phyloP scores from a whole-genome alignment of 2,329 filamentous ascomycete species.

The Colletotrichum liriopes region DNA sequence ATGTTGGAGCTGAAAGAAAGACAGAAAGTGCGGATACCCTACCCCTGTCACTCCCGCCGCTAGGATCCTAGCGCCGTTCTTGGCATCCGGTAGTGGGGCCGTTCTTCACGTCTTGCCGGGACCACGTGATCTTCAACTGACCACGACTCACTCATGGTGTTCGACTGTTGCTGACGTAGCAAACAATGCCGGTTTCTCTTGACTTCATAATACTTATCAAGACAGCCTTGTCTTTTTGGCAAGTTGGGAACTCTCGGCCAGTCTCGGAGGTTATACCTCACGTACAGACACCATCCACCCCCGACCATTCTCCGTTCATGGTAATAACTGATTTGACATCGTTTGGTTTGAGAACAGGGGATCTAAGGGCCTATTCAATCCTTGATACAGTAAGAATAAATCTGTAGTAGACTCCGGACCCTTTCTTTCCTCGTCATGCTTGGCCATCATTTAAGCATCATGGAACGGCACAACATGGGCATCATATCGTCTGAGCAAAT shows the following conservation, averaged over 20 bases:
- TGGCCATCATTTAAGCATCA: neutral
- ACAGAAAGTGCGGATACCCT: neutral
- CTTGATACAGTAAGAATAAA: neutral
- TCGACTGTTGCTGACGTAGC: neutral
- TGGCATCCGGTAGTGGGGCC: conserved; percentile 8
- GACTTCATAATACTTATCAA: neutral
- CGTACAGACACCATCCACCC: neutral
- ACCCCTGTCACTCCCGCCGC: conserved; percentile 11
- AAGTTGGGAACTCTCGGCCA: neutral
- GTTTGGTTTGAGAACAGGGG: neutral
- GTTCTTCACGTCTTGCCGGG: neutral
- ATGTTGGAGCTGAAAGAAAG: neutral
- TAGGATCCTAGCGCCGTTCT: conserved; percentile 5
- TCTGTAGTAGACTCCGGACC: no score
- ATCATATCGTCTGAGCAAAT: neutral
- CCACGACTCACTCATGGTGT: neutral
- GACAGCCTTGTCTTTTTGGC: neutral
- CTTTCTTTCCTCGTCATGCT: no score
- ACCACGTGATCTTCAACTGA: neutral
- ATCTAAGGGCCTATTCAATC: neutral
- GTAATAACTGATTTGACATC: neutral
- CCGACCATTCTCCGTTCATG: neutral
- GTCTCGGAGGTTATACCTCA: neutral
- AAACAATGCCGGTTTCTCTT: no score
- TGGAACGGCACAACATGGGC: no score